These are phyloP conservation scores for Kwoniella botswanensis DNA, from an alignment of 768 basidiomycete species.

Conservation along the genomic window DNA sequence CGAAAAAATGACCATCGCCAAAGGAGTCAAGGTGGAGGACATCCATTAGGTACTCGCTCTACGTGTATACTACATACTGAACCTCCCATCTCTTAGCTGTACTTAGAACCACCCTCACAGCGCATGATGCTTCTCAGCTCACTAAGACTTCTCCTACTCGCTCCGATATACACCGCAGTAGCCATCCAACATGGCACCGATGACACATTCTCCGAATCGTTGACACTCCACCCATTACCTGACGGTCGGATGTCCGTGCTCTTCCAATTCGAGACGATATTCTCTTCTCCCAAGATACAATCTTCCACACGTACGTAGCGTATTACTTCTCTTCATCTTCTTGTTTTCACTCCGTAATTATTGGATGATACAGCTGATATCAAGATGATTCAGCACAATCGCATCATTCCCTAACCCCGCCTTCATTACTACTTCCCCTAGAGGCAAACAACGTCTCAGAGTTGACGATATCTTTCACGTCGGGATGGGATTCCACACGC, in stretches of 20 bases:
- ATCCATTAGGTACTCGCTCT: not conserved
- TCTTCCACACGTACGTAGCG: slow-evolving; percentile 61
- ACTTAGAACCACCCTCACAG: not conserved
- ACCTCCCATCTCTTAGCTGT: not conserved
- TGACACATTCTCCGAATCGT: slow-evolving; percentile 62
- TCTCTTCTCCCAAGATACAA: slow-evolving; percentile 44
- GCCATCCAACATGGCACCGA: not conserved
- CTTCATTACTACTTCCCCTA: slow-evolving; percentile 83
- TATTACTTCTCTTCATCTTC: slow-evolving; percentile 39
- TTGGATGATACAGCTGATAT: slow-evolving; percentile 58
- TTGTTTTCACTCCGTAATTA: slow-evolving; percentile 62
- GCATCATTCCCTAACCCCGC: slow-evolving; percentile 85
- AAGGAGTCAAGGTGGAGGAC: slow-evolving; percentile 12
- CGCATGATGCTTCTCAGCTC: slow-evolving; percentile 33
- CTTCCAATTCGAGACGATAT: slow-evolving; percentile 75
- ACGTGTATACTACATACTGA: not conserved
- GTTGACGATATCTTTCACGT: slow-evolving; percentile 84
- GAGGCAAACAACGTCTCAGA: slow-evolving; percentile 84
- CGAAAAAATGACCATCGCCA: not conserved
- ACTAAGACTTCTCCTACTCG: slow-evolving; percentile 18
- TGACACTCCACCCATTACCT: slow-evolving; percentile 67
- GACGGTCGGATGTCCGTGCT: slow-evolving; percentile 82
- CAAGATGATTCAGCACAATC: slow-evolving; percentile 47
- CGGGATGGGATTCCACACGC: slow-evolving; percentile 85
- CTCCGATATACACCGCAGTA: slow-evolving; percentile 17